phyloP scores from a whole-genome alignment of 345 rosid genomes.

The Capsella bursapastoris region DNA sequence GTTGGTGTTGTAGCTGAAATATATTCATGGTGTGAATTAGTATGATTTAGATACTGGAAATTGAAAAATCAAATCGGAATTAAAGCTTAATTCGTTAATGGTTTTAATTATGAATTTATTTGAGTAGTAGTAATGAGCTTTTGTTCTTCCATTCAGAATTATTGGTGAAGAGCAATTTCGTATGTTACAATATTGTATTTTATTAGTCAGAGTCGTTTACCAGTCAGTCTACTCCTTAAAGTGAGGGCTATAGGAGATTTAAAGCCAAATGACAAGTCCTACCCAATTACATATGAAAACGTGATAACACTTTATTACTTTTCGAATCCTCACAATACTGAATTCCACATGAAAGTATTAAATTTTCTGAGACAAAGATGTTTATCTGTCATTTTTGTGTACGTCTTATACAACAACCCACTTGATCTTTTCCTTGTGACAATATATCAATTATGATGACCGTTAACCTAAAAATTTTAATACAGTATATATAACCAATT shows the following conservation, averaged over 20 bases:
- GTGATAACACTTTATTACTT: no score
- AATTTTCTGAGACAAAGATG: slow-evolving; percentile 6
- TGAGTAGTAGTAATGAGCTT: no score
- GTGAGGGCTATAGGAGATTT: slow-evolving; percentile 6
- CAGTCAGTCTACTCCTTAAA: slow-evolving; percentile 21
- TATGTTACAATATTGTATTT: not conserved
- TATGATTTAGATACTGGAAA: not conserved
- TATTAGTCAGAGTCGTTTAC: not conserved
- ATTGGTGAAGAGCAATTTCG: not conserved
- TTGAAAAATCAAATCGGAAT: not conserved
- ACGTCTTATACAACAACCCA: slow-evolving; percentile 1
- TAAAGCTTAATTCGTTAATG: no score
- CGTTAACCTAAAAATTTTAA: not conserved
- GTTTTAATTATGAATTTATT: not conserved
- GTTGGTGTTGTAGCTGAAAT: not conserved
- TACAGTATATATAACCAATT: not conserved
- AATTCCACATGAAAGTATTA: slow-evolving; percentile 22
- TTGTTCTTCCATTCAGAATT: no score
- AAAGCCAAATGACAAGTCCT: not conserved
- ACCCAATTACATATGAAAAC: slow-evolving; percentile 17
- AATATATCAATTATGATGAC: slow-evolving; percentile 1
- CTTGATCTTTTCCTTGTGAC: not conserved
- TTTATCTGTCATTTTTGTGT: slow-evolving; percentile 30
- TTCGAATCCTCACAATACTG: not conserved
- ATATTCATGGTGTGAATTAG: not conserved